Base-by-base conservation (phyloP, 441 rosid species). In the Kokia cookei region DNA sequence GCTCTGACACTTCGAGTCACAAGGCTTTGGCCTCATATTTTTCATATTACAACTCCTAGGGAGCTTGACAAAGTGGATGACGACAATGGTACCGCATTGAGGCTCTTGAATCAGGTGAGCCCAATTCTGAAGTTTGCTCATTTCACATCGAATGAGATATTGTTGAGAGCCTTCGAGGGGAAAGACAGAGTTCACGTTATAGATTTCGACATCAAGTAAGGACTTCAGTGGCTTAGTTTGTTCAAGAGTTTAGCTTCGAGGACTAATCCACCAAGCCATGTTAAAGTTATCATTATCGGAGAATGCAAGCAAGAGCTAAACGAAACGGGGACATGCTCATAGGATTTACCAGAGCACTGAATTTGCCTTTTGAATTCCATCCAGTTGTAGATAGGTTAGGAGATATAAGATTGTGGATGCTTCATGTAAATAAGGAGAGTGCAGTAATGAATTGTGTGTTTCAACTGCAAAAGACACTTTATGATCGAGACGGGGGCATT, bases 341-440 rank as follows among this genome's bases (percentile, higher is more conserved):
- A 13, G 86, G 88, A 27, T 90, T 93, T 22, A 98, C 98, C 0
- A 94, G 88, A 78, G 90, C 92, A 1, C 77, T 95, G 82, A 90
- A 85, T 84, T 81, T 95, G 63, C 88, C 87, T 29, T 95, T 93
- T 32, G 93, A 93, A 89, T 95, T 95, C 74, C 99, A 95, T 54
- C 97, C 98, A 0, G 99, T 95, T 0, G 96, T 95, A 35, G 99
- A 95, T 78, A 84, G 98, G 71, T 82, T 91, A 43, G 99, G 93
- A 75, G 99, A 95, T 74, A 98, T 93, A 69, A 88, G 98, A 81
- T 73, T 93, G 69, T 95, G 98, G 99, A 90, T 93, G 99, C 98
- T 93, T 51, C 98, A 93, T 79, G 92, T 93, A 74, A 95, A 91
- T 84, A 98, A 91, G 76, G 99, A 91, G 72, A 73, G 82, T 10